Percentiles rank a stretch among this genome's conserved stretches.
phyloP scores from a whole-genome alignment of 768 basidiomycete genomes.

The Boletus insuetus region DNA sequence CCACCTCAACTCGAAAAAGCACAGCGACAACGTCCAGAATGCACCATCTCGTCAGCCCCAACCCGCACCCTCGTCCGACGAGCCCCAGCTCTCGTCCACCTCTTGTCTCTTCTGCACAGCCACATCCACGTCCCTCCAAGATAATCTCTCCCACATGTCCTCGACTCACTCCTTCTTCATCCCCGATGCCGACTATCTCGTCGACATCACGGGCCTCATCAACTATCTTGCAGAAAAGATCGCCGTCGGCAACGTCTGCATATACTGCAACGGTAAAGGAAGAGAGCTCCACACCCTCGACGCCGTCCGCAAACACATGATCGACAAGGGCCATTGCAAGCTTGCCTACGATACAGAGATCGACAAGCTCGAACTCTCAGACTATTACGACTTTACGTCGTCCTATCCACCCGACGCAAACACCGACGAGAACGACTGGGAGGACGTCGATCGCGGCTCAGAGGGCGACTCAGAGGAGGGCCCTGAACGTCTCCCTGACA shows the following conservation, averaged over 20 bases:
- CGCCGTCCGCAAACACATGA: constrained; percentile 93
- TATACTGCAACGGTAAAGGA: constrained; percentile 83
- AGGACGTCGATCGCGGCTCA: constrained; percentile 30
- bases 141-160: constrained; percentile 87
- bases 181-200: constrained; percentile 88
- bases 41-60: constrained; percentile 23
- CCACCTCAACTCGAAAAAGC: constrained; percentile 86
- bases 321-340: constrained; percentile 95
- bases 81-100: constrained; percentile 43
- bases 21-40: constrained; percentile 73
- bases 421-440: constrained; percentile 34
- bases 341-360: constrained; percentile 81
- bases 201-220: constrained; percentile 80
- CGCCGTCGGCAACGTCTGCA: constrained; percentile 88
- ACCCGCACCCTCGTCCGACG: background rate
- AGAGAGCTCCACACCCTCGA: constrained; percentile 80
- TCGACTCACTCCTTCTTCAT: constrained; percentile 89
- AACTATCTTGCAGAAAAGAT: constrained; percentile 90
- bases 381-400: constrained; percentile 87
- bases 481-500: constrained; percentile 44
- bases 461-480: constrained; percentile 34
- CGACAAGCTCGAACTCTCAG: constrained; percentile 84
- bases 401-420: constrained; percentile 59
- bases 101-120: constrained; percentile 86
- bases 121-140: constrained; percentile 49